Conservation (phyloP, 495 filamentous ascomycete species). For the Penicillium waksmanii region DNA sequence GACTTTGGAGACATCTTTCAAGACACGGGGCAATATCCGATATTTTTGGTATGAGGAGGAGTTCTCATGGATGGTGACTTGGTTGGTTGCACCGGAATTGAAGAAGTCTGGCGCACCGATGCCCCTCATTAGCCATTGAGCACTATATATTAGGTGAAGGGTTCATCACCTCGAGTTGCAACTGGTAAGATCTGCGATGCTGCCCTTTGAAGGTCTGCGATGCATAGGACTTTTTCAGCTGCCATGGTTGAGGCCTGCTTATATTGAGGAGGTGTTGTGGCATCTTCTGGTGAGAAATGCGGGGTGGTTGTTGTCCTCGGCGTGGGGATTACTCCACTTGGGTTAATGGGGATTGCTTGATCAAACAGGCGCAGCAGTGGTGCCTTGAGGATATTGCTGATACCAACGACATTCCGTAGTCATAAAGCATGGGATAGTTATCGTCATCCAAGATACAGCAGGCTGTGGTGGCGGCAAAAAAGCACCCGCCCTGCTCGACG, state of each 20-base stretch:
- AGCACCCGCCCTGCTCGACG: neutral
- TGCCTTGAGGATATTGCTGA: neutral
- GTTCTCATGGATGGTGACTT: constrained; percentile 51
- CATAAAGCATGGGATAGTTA: neutral
- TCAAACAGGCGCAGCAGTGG: neutral
- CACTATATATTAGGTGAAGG: neutral
- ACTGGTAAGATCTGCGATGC: constrained; percentile 17
- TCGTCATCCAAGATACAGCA: no score
- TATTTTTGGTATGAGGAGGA: constrained; percentile 47
- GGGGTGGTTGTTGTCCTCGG: neutral
- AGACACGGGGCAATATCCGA: constrained; percentile 52
- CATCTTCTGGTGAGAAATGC: neutral
- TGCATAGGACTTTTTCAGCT: constrained; percentile 22
- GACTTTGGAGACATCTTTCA: constrained; percentile 52
- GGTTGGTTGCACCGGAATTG: constrained; percentile 51
- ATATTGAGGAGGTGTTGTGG: neutral
- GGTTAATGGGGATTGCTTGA: neutral
- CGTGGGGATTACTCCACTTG: constrained; percentile 9
- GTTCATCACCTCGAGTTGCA: constrained; percentile 20
- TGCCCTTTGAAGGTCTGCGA: constrained; percentile 25
- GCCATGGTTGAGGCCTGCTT: constrained; percentile 9
- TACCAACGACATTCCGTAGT: neutral
- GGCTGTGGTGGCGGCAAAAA: neutral
- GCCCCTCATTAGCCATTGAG: constrained; percentile 11
- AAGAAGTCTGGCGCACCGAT: constrained; percentile 41